phyloP scores from a whole-genome alignment of 495 filamentous ascomycete species.

The Copromyces sp. region DNA sequence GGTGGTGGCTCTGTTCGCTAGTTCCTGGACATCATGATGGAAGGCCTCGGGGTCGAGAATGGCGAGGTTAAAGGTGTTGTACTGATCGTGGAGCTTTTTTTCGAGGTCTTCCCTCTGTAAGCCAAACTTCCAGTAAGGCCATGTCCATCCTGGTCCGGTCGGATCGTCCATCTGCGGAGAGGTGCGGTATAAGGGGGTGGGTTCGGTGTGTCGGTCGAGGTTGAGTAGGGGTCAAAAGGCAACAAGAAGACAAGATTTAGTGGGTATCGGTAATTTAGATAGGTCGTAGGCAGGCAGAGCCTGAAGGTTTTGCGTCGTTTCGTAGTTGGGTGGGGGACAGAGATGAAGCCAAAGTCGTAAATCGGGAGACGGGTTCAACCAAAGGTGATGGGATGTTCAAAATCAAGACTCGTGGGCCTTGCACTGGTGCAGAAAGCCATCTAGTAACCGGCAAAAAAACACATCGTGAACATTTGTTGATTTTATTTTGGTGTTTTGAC shows the following conservation, averaged over 20 bases:
- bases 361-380: conserved; percentile 14
- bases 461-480: conserved; percentile 17
- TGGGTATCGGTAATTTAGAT: conserved; percentile 5
- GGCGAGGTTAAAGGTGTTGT: conserved; percentile 28
- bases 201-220: conserved; percentile 3
- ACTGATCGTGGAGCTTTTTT: conserved; percentile 29
- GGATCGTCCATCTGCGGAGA: conserved; percentile 33
- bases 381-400: conserved; percentile 6
- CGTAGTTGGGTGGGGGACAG: conserved; percentile 2
- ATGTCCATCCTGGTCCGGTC: conserved; percentile 23
- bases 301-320: background rate
- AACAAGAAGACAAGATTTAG: background rate
- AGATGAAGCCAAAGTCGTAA: conserved; percentile 21
- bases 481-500: conserved; percentile 7
- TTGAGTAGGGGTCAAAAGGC: conserved; percentile 6
- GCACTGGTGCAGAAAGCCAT: conserved; percentile 22
- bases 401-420: conserved; percentile 9
- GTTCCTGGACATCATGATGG: conserved; percentile 35
- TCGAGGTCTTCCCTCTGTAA: conserved; percentile 32
- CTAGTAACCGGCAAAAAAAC: conserved; percentile 14
- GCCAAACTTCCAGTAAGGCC: conserved; percentile 43
- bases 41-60: conserved; percentile 33
- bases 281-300: background rate
- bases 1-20: conserved; percentile 30
- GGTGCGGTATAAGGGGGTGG: conserved; percentile 1